Evolutionary conservation across 768 basidiomycete genomes (phyloP).

Genomic region (Scleroderma bovista): DNA sequence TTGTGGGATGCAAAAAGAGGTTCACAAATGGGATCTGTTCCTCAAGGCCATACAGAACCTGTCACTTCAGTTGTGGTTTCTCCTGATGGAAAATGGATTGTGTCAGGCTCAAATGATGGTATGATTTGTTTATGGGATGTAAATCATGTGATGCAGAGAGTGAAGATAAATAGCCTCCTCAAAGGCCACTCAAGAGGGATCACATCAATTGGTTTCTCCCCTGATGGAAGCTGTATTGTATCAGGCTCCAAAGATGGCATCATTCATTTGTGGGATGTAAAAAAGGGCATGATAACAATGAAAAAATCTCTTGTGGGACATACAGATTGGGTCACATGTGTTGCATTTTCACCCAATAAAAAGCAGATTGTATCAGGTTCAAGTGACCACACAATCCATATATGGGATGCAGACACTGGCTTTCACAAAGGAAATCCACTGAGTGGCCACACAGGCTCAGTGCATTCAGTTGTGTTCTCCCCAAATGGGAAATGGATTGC

Average conservation of each 20-base stretch:
- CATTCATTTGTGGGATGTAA: neutral
- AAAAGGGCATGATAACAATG: neutral
- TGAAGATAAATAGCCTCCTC: neutral
- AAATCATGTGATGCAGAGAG: neutral
- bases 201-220: neutral
- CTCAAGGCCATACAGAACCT: neutral
- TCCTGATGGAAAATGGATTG: conserved; percentile 1
- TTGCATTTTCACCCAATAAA: neutral
- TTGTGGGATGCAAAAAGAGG: neutral
- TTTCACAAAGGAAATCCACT: neutral
- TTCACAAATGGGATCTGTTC: neutral
- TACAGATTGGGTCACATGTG: no score
- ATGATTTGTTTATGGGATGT: neutral
- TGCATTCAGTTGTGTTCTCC: neutral
- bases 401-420: neutral
- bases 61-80: conserved; percentile 5
- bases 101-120: neutral
- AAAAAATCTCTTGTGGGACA: neutral
- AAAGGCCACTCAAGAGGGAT: neutral
- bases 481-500: neutral
- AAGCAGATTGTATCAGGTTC: neutral
- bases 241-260: neutral
- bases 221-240: neutral
- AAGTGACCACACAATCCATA: neutral
- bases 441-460: neutral